A percentile compares a stretch with the other conserved stretches of the same genome.
These are phyloP conservation scores for Zasmidium cellare DNA, from an alignment of 2,329 filamentous ascomycete species.

Conservation along the genomic window DNA sequence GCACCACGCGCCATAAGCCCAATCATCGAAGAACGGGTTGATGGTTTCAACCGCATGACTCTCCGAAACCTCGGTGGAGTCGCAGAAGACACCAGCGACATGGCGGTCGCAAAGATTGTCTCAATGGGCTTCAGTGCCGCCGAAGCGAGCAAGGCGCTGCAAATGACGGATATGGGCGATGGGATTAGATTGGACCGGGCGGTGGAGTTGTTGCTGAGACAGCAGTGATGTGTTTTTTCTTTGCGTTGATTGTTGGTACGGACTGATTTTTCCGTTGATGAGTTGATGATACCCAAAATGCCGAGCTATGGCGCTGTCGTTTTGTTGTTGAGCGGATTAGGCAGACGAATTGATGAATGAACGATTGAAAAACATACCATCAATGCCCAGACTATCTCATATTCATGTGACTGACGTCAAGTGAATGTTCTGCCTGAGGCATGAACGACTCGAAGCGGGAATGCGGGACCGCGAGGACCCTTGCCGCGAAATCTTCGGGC, in stretches of 20 bases:
- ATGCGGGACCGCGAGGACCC: too few relatives aligned
- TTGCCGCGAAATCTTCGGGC: not conserved
- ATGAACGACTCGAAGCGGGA: too few relatives aligned
- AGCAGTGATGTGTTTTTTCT: slow-evolving; percentile 16
- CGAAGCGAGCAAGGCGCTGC: slow-evolving; percentile 58
- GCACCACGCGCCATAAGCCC: slow-evolving; percentile 27
- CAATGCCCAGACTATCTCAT: too few relatives aligned
- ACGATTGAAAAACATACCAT: not conserved
- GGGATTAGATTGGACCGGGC: slow-evolving; percentile 59
- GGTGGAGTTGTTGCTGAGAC: slow-evolving; percentile 54
- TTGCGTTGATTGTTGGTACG: not conserved
- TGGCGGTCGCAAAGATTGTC: slow-evolving; percentile 58
- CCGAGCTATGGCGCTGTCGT: not conserved
- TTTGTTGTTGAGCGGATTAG: not conserved
- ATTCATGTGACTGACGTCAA: not conserved
- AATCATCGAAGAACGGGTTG: slow-evolving; percentile 28
- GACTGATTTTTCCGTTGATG: not conserved
- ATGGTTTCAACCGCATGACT: slow-evolving; percentile 19
- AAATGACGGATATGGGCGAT: slow-evolving; percentile 60
- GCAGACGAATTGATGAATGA: not conserved
- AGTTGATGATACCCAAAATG: not conserved
- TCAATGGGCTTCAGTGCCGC: slow-evolving; percentile 60
- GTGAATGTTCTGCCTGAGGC: not conserved
- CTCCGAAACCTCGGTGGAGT: slow-evolving; percentile 15
- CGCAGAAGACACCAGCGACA: slow-evolving; percentile 49